Evolutionary conservation across 129 eudicot genomes (phyloP), one percentile per base, ranked within the genome.

Genomic region (Pittosporum tobira): DNA sequence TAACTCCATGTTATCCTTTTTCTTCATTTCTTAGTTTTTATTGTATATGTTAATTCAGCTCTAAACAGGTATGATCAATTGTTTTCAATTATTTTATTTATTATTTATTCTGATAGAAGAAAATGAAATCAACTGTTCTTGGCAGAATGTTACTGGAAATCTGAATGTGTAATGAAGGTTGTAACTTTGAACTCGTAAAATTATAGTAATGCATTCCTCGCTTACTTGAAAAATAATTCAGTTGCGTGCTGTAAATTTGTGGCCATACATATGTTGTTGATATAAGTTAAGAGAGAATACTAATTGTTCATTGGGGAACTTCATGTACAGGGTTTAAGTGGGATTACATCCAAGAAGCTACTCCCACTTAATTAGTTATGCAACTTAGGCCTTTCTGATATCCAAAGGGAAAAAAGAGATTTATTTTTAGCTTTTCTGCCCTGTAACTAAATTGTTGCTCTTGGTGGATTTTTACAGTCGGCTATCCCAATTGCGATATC

Each of bases 401-500:
- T 28, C 24, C 23, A 16, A 2, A 14, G 13, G 19, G 2, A 13
- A 27, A 28, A 52, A 23, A 28, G 15, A 6, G 23, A 53, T 53
- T 3, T 53, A 40, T 11, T 40, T 40, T 0, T 40, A 40, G 46
- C 46, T 10, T 12, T 54, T 4, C 43, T n/a, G n/a, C n/a, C 44
- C n/a, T 0, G 3, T n/a, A 23, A 30, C 61, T 31, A 3, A 20
- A 9, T 3, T 2, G 38, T 31, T 22, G 3, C 3, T 29, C 40
- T 49, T 63, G 25, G 37, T 27, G 57, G 36, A 61, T 40, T 23
- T 30, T 65, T 71, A 60, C 74, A 85, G 95, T 46, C 73, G 53
- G 64, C 67, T 18, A 72, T 93, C 63, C 99, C 94, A 2, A 68
- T 93, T 57, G 73, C 81, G 21, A 87, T 87, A 69, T 93, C 99